Evolutionary conservation across 1,139 yeast species (phyloP).

Genomic region (Blastobotrys elegans): DNA sequence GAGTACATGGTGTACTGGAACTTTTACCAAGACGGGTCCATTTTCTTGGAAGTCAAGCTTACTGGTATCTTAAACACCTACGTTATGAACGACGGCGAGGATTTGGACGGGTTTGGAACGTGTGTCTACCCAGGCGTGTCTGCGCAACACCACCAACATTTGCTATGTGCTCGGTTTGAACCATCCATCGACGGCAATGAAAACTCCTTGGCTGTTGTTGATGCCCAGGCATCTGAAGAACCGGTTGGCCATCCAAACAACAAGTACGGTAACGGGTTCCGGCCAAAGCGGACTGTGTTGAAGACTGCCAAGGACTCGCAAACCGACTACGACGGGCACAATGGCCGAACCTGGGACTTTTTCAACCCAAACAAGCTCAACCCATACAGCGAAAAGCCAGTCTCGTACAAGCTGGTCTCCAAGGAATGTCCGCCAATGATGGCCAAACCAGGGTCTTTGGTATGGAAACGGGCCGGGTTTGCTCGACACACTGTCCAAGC

Average conservation of each 20-base stretch:
- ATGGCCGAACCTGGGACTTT: constrained; percentile 74
- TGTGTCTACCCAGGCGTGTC: constrained; percentile 73
- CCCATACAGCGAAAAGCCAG: constrained; percentile 68
- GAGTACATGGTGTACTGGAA: constrained; percentile 82
- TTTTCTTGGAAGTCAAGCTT: constrained; percentile 69
- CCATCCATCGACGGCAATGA: constrained; percentile 83
- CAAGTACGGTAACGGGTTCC: constrained; percentile 61
- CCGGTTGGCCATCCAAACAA: constrained; percentile 28
- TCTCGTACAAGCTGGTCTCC: constrained; percentile 73
- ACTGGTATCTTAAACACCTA: constrained; percentile 61
- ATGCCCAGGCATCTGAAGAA: constrained; percentile 55
- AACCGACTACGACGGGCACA: constrained; percentile 55
- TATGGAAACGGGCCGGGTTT: constrained; percentile 79
- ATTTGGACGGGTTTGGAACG: constrained; percentile 75
- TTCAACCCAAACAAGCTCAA: constrained; percentile 65
- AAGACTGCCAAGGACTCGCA: constrained; percentile 65
- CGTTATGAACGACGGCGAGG: constrained; percentile 55
- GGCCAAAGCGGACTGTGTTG: constrained; percentile 54
- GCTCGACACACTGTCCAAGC: constrained; percentile 64
- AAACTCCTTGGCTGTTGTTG: constrained; percentile 67
- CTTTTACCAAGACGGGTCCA: constrained; percentile 78
- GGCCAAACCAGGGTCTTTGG: constrained; percentile 70
- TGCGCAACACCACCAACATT: constrained; percentile 83
- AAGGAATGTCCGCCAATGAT: constrained; percentile 67
- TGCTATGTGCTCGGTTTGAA: constrained; percentile 72